These are phyloP conservation scores for Ulota crispa DNA, from an alignment of 225 moss, liverwort and hornwort species.

Conservation along the genomic window DNA sequence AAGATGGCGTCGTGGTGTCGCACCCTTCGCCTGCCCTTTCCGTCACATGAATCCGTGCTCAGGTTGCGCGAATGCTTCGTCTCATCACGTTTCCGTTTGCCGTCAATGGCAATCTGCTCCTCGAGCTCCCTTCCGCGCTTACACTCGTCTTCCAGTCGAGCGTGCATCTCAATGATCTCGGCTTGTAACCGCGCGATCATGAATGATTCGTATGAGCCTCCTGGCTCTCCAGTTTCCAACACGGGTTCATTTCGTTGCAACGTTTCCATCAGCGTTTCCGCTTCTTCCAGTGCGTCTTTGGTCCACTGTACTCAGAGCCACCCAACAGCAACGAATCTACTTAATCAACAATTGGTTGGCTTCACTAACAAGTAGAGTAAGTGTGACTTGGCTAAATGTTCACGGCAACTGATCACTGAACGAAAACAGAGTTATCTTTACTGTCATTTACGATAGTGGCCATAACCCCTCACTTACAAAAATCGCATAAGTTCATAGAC, in stretches of 20 bases:
- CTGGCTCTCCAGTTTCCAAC: slow-evolving; percentile 33
- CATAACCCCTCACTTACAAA: neutral
- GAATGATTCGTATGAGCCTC: slow-evolving; percentile 32
- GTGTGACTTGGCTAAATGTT: neutral
- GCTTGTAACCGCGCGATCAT: slow-evolving; percentile 51
- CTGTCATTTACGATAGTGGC: neutral
- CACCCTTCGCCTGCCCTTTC: slow-evolving; percentile 36
- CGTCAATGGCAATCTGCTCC: slow-evolving; percentile 31
- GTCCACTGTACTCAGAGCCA: slow-evolving; percentile 44
- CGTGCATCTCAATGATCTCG: slow-evolving; percentile 48
- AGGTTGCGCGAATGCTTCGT: slow-evolving; percentile 17
- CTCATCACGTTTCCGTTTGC: neutral
- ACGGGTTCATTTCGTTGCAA: slow-evolving; percentile 42
- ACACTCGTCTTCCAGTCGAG: slow-evolving; percentile 47
- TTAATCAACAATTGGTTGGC: neutral
- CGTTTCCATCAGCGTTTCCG: slow-evolving; percentile 39
- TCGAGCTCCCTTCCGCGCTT: slow-evolving; percentile 44
- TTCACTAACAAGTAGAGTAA: neutral
- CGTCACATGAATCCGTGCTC: slow-evolving; percentile 40
- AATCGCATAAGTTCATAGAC: neutral
- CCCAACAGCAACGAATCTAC: neutral
- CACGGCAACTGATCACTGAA: neutral
- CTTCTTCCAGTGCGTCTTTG: slow-evolving; percentile 45
- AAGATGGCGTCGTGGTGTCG: slow-evolving; percentile 60
- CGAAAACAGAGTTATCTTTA: neutral